Evolutionary conservation across 352 stramenopile species (phyloP), one percentile per base, ranked within the genome.

Genomic region (Globisporangium irregulare): DNA sequence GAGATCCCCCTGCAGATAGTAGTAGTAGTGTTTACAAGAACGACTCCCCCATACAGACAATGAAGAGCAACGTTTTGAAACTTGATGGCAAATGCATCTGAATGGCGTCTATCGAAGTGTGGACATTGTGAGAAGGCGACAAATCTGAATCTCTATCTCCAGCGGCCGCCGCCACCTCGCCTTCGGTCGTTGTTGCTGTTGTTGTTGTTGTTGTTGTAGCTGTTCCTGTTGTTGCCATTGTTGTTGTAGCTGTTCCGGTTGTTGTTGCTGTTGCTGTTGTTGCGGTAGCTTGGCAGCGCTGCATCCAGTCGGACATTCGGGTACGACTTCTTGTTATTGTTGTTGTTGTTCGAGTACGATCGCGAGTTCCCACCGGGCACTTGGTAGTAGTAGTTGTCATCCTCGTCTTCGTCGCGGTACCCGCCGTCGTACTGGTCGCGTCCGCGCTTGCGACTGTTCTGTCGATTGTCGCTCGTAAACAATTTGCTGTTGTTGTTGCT

Each of bases 371-470:
- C 66, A 12, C 66, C 69, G n/a, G 75, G 67, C 1, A 73, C 70
- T 32, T 77, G 69, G 53, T 84, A 78, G 62, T 76, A 73, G 24
- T 56, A 64, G 24, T 61, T 56, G 50, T 85, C 68, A 22, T 82
- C 73, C 3, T 73, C 74, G 15, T 77, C 73, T 7, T 86, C 74
- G 36, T 67, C 67, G 32, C 81, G 72, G 57, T 87, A 85, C 8
- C 56, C 60, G 63, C 80, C 65, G 27, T 76, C 69, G 43, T 87
- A 79, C 61, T 82, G 73, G 32, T 90, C 73, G 18, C 79, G 75
- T 15, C 75, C 75, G 34, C 80, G 79, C 56, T 91, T 91, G 50
- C 75, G 80, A 8, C 77, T 73, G 20, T 43, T 83, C 9, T 78
- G 68, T 10, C 69, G 73, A 14, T 62, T 75, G 64, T 73, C 63